phyloP scores from a whole-genome alignment of 306 rosid genomes.

The Cucurbita maxima region DNA sequence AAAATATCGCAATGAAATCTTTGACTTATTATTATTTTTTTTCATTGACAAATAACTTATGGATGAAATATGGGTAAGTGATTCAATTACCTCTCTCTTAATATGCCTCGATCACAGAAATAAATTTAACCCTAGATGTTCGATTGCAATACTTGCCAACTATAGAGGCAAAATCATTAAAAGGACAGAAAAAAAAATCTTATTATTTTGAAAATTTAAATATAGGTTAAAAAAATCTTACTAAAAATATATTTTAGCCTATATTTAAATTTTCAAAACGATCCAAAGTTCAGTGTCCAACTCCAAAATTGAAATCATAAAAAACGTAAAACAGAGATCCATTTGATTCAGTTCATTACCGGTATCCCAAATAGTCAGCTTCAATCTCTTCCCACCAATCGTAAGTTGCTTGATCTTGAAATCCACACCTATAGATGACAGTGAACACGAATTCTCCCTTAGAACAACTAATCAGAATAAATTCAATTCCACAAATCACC shows the following conservation, averaged over 20 bases:
- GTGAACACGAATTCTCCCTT: background rate
- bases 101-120: background rate
- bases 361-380: slow-evolving; percentile 91
- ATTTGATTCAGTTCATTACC: slow-evolving; percentile 25
- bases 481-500: background rate
- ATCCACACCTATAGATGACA: slow-evolving; percentile 60
- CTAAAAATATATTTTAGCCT: background rate
- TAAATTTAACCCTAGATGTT: background rate
- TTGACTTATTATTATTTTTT: too few species aligned
- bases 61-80: too few species aligned
- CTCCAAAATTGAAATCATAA: background rate
- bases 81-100: background rate
- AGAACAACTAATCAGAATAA: background rate
- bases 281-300: background rate
- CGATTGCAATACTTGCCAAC: background rate
- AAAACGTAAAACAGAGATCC: background rate
- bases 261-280: background rate
- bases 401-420: slow-evolving; percentile 77
- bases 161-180: background rate
- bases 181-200: background rate
- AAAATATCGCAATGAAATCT: background rate
- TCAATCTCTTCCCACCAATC: slow-evolving; percentile 64
- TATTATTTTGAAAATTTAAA: too few species aligned
- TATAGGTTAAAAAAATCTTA: background rate
- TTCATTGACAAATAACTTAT: background rate